Percentiles rank a stretch among this genome's conserved stretches.
phyloP scores from a whole-genome alignment of 768 basidiomycete genomes.

The Calocera cornea region DNA sequence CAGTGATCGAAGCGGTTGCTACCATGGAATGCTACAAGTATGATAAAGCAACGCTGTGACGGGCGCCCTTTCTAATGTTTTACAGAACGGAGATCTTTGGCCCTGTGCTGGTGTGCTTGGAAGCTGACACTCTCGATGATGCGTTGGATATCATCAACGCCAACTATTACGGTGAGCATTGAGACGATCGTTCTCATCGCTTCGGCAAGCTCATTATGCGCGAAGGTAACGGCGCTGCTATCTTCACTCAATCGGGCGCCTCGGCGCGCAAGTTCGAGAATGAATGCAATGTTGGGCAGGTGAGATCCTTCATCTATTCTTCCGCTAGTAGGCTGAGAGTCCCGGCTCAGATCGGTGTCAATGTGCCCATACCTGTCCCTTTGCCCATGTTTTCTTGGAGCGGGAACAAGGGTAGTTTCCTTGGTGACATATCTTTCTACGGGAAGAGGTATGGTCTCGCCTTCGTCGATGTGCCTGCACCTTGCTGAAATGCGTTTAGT shows the following conservation, averaged over 20 bases:
- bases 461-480: neutral
- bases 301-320: neutral
- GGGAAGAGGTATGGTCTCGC: constrained; percentile 50
- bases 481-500: constrained; percentile 17
- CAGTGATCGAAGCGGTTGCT: constrained; percentile 69
- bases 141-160: constrained; percentile 79
- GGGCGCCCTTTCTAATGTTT: neutral
- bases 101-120: constrained; percentile 67
- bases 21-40: constrained; percentile 81
- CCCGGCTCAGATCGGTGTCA: constrained; percentile 66
- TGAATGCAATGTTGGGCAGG: constrained; percentile 73
- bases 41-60: constrained; percentile 18
- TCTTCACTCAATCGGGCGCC: constrained; percentile 93
- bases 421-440: constrained; percentile 85
- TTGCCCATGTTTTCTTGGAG: constrained; percentile 89
- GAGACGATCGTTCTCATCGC: neutral
- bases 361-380: constrained; percentile 86
- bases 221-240: constrained; percentile 75
- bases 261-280: constrained; percentile 88
- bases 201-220: neutral
- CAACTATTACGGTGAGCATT: constrained; percentile 51
- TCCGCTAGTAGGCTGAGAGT: neutral
- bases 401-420: constrained; percentile 75
- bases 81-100: constrained; percentile 88
- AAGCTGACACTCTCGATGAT: constrained; percentile 74